Percentiles rank a stretch among this genome's conserved stretches.
Conservation (phyloP, 2,329 filamentous ascomycete genomes). For the Beauveria rudraprayagi region DNA sequence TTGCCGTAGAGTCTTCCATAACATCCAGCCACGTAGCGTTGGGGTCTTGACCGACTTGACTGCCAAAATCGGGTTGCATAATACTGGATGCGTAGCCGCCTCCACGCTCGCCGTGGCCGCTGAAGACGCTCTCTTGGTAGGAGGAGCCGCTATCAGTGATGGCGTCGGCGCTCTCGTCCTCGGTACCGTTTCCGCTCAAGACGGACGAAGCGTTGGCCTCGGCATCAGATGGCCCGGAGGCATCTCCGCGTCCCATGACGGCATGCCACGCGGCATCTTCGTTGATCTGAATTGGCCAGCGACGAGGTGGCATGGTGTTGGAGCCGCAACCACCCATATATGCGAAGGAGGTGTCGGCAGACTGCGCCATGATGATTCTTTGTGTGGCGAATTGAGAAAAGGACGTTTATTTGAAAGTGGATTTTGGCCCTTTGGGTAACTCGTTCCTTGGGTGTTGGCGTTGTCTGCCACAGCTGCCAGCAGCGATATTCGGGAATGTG, state of each 20-base stretch:
- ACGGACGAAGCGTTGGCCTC: no score
- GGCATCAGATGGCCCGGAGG: no score
- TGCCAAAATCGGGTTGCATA: no score
- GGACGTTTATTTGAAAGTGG: not conserved
- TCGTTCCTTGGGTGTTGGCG: not conserved
- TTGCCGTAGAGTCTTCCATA: not conserved
- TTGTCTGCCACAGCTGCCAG: not conserved
- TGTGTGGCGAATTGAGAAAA: not conserved
- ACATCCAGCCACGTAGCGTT: no score
- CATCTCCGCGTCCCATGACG: no score
- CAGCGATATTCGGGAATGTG: not conserved
- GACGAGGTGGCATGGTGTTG: not conserved
- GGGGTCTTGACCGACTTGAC: no score
- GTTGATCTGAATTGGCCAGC: no score
- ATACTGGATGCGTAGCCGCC: not conserved
- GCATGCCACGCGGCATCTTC: no score
- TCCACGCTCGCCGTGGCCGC: no score
- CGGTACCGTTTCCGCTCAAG: no score
- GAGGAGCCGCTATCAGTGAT: not conserved
- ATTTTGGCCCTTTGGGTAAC: not conserved
- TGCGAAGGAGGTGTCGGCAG: not conserved
- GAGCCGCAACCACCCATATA: not conserved
- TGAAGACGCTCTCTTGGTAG: no score
- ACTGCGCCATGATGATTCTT: not conserved
- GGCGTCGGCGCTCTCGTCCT: not conserved